Evolutionary conservation across 2,329 filamentous ascomycete genomes (phyloP).

Genomic region (Penicillium rolfsii): DNA sequence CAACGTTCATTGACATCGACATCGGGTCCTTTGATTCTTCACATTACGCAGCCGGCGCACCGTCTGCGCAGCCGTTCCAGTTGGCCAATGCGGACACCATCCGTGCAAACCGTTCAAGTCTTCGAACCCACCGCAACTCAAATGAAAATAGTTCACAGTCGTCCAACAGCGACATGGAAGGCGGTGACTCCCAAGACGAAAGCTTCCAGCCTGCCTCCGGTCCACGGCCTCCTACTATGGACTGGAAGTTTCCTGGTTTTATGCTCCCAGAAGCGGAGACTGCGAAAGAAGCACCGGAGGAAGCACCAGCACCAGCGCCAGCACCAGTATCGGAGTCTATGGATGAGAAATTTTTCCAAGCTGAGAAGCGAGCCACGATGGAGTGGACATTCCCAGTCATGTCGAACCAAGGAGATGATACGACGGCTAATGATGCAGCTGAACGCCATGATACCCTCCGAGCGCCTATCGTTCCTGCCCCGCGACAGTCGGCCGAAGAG

Average conservation of each 20-base stretch:
- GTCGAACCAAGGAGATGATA: conserved; percentile 28
- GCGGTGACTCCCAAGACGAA: conserved; percentile 33
- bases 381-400: conserved; percentile 60
- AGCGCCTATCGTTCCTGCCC: conserved; percentile 30
- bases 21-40: conserved; percentile 56
- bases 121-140: conserved; percentile 47
- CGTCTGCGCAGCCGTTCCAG: conserved; percentile 55
- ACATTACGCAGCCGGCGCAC: conserved; percentile 57
- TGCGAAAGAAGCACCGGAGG: conserved; percentile 11
- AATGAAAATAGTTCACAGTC: conserved; percentile 40
- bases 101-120: conserved; percentile 57
- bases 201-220: conserved; percentile 39
- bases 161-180: conserved; percentile 35
- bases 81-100: conserved; percentile 59
- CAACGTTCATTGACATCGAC: conserved; percentile 59
- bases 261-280: conserved; percentile 28
- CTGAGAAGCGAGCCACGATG: conserved; percentile 48
- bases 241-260: conserved; percentile 51
- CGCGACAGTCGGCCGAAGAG: conserved; percentile 29
- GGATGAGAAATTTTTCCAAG: conserved; percentile 29
- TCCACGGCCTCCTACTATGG: conserved; percentile 51
- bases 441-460: conserved; percentile 40
- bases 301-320: conserved; percentile 8
- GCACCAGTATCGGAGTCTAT: conserved; percentile 6
- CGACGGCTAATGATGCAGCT: conserved; percentile 10